Evolutionary conservation across 2,329 filamentous ascomycete species (phyloP).

Genomic region (Ascochyta fabae): DNA sequence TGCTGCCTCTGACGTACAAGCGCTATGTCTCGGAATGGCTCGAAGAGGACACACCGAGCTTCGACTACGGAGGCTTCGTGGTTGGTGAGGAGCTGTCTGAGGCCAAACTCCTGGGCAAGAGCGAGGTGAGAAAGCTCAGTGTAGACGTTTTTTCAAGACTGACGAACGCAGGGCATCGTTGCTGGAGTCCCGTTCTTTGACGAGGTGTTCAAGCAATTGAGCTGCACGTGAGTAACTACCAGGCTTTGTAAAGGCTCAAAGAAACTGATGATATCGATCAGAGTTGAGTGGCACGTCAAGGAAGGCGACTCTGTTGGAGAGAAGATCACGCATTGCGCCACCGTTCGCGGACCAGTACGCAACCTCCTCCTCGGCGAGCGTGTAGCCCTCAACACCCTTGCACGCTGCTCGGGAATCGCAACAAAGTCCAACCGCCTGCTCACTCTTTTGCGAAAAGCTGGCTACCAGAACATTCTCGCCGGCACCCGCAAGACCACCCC

Average conservation of each 20-base stretch:
- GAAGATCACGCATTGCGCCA: conserved; percentile 69
- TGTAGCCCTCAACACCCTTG: conserved; percentile 88
- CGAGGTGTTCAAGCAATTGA: conserved; percentile 88
- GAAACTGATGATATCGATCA: background rate
- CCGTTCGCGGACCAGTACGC: conserved; percentile 82
- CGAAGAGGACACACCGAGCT: conserved; percentile 92
- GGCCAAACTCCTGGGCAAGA: conserved; percentile 64
- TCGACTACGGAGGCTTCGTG: conserved; percentile 97
- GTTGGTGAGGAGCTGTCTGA: conserved; percentile 71
- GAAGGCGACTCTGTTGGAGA: conserved; percentile 74
- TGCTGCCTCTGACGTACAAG: conserved; percentile 87
- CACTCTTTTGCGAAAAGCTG: conserved; percentile 62
- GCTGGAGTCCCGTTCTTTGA: conserved; percentile 95
- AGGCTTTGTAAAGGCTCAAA: background rate
- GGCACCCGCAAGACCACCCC: conserved; percentile 97
- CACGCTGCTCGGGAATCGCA: conserved; percentile 89
- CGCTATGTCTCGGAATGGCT: conserved; percentile 82
- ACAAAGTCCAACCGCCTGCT: conserved; percentile 64
- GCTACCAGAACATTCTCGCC: conserved; percentile 84
- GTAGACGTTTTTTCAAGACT: background rate
- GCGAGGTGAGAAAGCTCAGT: conserved; percentile 49
- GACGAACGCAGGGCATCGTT: conserved; percentile 68
- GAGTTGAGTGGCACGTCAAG: conserved; percentile 79
- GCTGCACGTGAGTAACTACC: conserved; percentile 68
- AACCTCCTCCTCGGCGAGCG: conserved; percentile 89